phyloP scores from a whole-genome alignment of 2,329 filamentous ascomycete genomes.

The Sphaerulina vaccinii region DNA sequence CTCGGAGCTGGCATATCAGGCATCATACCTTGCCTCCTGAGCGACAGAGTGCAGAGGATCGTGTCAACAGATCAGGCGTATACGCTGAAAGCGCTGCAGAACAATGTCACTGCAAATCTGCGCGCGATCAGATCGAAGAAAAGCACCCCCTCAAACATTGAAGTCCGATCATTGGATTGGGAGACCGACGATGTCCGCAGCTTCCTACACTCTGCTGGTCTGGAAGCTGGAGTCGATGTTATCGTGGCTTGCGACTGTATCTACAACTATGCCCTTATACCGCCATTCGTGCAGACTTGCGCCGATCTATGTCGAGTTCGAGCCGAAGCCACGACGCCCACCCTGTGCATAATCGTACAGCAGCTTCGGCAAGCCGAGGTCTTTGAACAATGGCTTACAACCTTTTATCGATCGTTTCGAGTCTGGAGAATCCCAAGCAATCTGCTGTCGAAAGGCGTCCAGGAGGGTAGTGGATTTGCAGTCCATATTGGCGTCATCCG shows the following conservation, averaged over 20 bases:
- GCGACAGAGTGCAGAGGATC: slow-evolving; percentile 62
- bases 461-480: slow-evolving; percentile 70
- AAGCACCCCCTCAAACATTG: slow-evolving; percentile 19
- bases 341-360: slow-evolving; percentile 80
- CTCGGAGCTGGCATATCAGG: slow-evolving; percentile 87
- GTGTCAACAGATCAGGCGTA: slow-evolving; percentile 87
- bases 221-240: slow-evolving; percentile 42
- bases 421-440: slow-evolving; percentile 74
- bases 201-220: slow-evolving; percentile 52
- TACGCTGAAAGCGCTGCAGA: slow-evolving; percentile 70
- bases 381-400: slow-evolving; percentile 75
- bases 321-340: slow-evolving; percentile 44
- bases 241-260: slow-evolving; percentile 90
- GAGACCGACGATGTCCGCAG: slow-evolving; percentile 56
- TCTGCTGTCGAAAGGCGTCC: slow-evolving; percentile 59
- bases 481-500: slow-evolving; percentile 72
- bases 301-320: slow-evolving; percentile 67
- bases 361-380: slow-evolving; percentile 83
- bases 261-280: slow-evolving; percentile 85
- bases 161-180: slow-evolving; percentile 68
- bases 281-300: slow-evolving; percentile 73
- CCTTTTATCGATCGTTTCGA: slow-evolving; percentile 65
- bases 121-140: slow-evolving; percentile 7
- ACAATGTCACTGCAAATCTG: slow-evolving; percentile 69
- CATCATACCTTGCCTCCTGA: slow-evolving; percentile 69